Base-by-base conservation (phyloP, 2,329 filamentous ascomycete species). In the Colletotrichum godetiae region DNA sequence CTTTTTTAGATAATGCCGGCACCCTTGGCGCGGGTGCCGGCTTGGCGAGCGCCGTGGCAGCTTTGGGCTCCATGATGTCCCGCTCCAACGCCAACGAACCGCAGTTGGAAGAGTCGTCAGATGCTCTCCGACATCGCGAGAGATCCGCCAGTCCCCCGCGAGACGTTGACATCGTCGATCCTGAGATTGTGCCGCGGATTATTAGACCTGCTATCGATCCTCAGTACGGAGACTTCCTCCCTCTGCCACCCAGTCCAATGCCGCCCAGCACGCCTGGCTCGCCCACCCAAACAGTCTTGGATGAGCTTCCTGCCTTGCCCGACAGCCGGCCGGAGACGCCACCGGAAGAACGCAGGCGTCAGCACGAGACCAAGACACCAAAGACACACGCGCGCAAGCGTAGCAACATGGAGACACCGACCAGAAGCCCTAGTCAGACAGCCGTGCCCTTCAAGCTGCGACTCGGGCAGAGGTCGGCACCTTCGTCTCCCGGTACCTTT, bases 1-100 rank as follows among this genome's bases (percentile, higher is more conserved):
- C 90, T 92, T 92, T 92, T 92, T 92, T 92, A 92, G 91, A 83
- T 92, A 90, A 89, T 87, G 89, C 91, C 90, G 90, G 85, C 88
- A 92, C 87, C 88, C 86, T 88, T 90, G 90, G 90, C 90, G 89
- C 88, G 86, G 90, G 90, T 92, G 90, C 85, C 90, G 90, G 91
- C 88, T 80, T 88, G 82, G 86, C 85, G 84, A 86, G 86, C 82
- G 86, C 84, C 80, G 86, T 82, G 75, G 82, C 82, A 78, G 83
- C 82, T 72, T 76, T 83, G 76, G 79, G 82, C 78, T 81, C 82
- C 78, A 79, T 82, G 78, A 79, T 80, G 77, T 79, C 82, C 80
- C 83, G 81, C 78, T 81, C 83, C 69, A 84, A 87, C 80, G 86
- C 86, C 85, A 82, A 82, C 81, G 85, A 86, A 77, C 78, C 81